Percentiles rank a stretch among this genome's conserved stretches.
Conservation (phyloP, 495 filamentous ascomycete species). For the Lentithecium fluviatile region DNA sequence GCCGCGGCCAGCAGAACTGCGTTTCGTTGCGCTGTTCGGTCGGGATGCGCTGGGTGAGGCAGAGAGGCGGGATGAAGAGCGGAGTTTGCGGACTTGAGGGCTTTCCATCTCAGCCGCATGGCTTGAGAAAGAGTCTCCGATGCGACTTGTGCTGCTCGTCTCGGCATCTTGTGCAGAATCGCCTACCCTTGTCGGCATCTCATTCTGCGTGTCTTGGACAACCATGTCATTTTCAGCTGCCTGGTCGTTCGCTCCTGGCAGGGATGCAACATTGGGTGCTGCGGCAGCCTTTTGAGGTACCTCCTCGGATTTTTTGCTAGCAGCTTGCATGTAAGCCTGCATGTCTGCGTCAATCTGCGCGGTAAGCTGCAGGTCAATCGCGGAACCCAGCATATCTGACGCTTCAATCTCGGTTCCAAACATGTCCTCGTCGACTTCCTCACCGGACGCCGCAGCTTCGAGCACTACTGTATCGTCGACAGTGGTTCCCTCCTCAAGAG, state of each 20-base stretch:
- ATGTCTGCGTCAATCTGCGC: conserved; percentile 29
- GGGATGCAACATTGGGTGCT: conserved; percentile 5
- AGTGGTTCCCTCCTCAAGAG: conserved; percentile 21
- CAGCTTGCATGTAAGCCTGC: conserved; percentile 11
- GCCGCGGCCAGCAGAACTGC: not conserved
- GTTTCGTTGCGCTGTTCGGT: conserved; percentile 27
- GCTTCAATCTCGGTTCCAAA: conserved; percentile 1
- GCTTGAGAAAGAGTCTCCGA: conserved; percentile 23
- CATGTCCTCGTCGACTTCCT: conserved; percentile 2
- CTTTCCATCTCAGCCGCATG: not conserved
- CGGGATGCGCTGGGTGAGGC: not conserved
- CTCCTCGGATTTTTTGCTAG: not conserved
- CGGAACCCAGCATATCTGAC: conserved; percentile 16
- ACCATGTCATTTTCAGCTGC: not conserved
- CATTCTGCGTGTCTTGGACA: conserved; percentile 1
- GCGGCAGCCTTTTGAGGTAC: conserved; percentile 5
- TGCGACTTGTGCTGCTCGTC: conserved; percentile 21
- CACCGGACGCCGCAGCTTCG: not conserved
- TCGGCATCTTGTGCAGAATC: not conserved
- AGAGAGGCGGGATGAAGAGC: conserved; percentile 11
- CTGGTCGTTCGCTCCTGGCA: not conserved
- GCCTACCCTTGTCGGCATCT: not conserved
- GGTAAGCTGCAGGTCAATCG: conserved; percentile 23
- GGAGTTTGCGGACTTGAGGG: conserved; percentile 2
- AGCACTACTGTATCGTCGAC: conserved; percentile 7